Percentiles rank a stretch among this genome's conserved stretches.
Evolutionary conservation across 2,329 filamentous ascomycete species (phyloP).

Genomic region (Trichoderma semiorbis): DNA sequence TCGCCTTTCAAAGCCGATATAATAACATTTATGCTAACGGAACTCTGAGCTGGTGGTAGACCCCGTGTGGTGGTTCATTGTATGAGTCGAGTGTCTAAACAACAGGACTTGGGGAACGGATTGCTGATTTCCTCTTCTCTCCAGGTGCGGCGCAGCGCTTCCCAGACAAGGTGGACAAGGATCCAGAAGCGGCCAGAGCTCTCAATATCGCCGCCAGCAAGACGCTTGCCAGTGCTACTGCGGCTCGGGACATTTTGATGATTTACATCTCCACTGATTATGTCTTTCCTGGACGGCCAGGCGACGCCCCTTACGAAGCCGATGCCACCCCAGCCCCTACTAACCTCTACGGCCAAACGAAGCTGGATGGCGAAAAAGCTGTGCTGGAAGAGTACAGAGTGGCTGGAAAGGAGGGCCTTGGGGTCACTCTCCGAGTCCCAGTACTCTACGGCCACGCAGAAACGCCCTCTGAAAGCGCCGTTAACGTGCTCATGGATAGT

Average conservation of each 20-base stretch:
- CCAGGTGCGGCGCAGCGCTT: slow-evolving; percentile 82
- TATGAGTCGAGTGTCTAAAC: slow-evolving; percentile 7
- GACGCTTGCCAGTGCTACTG: slow-evolving; percentile 63
- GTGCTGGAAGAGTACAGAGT: slow-evolving; percentile 59
- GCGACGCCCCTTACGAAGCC: slow-evolving; percentile 79
- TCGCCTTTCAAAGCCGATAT: neutral
- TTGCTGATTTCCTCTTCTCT: slow-evolving; percentile 20
- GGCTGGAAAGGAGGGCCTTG: slow-evolving; percentile 50
- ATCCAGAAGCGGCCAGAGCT: slow-evolving; percentile 69
- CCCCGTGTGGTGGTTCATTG: slow-evolving; percentile 19
- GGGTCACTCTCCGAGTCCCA: slow-evolving; percentile 73
- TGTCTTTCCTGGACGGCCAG: slow-evolving; percentile 68
- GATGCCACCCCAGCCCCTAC: slow-evolving; percentile 63
- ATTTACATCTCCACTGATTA: slow-evolving; percentile 84
- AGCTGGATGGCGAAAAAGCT: slow-evolving; percentile 58
- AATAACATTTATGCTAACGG: neutral
- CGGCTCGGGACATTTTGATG: slow-evolving; percentile 57
- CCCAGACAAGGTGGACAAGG: slow-evolving; percentile 77
- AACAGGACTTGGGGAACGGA: neutral
- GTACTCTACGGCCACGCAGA: slow-evolving; percentile 79
- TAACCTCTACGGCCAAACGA: slow-evolving; percentile 69
- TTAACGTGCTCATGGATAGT: slow-evolving; percentile 75
- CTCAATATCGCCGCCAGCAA: slow-evolving; percentile 73
- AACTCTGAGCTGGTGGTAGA: neutral
- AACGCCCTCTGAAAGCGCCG: slow-evolving; percentile 69